Base-by-base conservation (phyloP, 106 monocot genomes). In the Dioscorea dumetorum region DNA sequence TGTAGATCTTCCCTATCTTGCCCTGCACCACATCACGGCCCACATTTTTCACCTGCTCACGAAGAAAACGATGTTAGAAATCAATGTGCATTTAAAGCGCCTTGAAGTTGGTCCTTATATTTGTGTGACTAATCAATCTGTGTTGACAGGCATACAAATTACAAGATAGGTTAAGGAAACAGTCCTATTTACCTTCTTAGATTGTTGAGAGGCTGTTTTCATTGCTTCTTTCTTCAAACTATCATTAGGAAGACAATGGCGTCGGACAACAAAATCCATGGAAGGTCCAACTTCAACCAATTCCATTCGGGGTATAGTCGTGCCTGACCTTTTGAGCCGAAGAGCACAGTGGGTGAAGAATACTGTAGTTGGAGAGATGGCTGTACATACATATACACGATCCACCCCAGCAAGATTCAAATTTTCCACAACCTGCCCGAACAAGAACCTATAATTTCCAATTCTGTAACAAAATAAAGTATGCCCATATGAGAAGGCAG, bases 281-380 rank as follows among this genome's bases (percentile, higher is more conserved):
- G 95, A 97, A n/a, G 95, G 95, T 12, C 95, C 95, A 66, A 97
- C 80, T 70, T 97, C 91, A 5, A 91, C 82, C 67, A 97, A 66
- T 53, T 91, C 95, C 70, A 97, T 87, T 74, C 89, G 77, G 56
- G 95, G 95, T 57, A 89, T 67, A 24, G 80, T 49, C 48, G 95
- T 84, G 32, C 91, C 95, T 0, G 91, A 97, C 74, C 68, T 88
- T 77, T 87, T 91, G 28, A 97, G 84, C 19, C 91, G 74, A 23
- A 97, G 71, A 49, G 86, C 91, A 74, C 91, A 97, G 61, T 89
- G 95, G 48, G 70, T 82, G 69, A 97, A 74, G 20, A 82, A 62
- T 5, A 97, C 86, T 3, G 77, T 88, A 24, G 67, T 86, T 12
- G 88, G 65, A 60, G 91, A 89, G 58, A 91, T 69, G 11, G 91